Percentiles rank a stretch among this genome's conserved stretches.
These are phyloP conservation scores for Fonsecaea pedrosoi DNA, from an alignment of 2,329 filamentous ascomycete genomes.

Conservation along the genomic window DNA sequence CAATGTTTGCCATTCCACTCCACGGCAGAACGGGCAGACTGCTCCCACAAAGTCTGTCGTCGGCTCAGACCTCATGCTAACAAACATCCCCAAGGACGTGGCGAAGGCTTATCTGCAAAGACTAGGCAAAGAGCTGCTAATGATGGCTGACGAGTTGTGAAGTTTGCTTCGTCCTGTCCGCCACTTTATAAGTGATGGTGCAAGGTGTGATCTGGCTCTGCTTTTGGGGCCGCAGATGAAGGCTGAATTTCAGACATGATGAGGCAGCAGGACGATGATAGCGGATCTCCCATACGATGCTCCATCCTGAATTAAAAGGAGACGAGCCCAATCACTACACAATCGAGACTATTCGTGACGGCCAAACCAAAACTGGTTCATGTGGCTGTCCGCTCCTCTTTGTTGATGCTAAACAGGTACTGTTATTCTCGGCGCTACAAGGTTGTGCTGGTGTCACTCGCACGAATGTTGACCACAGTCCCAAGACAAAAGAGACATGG, in stretches of 20 bases:
- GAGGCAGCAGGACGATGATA: neutral
- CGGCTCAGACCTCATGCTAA: conserved; percentile 38
- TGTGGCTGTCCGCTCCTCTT: neutral
- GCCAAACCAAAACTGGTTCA: neutral
- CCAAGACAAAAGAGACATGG: neutral
- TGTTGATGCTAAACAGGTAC: too few relatives aligned
- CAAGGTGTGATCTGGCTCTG: neutral
- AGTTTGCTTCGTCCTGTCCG: neutral
- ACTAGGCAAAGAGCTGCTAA: conserved; percentile 70
- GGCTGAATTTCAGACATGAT: neutral
- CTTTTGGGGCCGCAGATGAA: neutral
- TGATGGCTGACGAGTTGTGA: conserved; percentile 39
- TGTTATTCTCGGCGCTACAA: neutral
- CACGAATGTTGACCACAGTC: too few relatives aligned
- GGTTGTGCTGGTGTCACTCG: too few relatives aligned
- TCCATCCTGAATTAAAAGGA: neutral
- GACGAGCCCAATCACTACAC: neutral
- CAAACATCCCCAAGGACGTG: conserved; percentile 68
- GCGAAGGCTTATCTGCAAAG: conserved; percentile 75
- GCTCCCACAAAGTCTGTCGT: neutral
- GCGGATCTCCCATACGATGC: neutral
- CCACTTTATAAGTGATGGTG: neutral
- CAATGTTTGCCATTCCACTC: neutral
- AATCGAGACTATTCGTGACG: neutral
- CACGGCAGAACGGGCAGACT: neutral